Conservation (phyloP, 1,139 yeast genomes). For the Candida gigantensis region DNA sequence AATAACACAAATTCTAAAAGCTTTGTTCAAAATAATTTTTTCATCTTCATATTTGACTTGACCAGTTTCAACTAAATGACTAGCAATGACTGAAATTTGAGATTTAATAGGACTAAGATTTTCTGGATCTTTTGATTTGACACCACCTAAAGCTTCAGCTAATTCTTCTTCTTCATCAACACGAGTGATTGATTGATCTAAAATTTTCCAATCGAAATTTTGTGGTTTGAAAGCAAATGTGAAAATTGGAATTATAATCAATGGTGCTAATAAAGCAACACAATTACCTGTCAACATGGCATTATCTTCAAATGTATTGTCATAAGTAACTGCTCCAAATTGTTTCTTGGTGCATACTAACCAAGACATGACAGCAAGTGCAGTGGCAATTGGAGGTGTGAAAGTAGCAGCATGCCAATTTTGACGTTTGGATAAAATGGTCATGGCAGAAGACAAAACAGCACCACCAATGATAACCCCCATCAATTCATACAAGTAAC, state of each 20-base stretch:
- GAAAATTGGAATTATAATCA: slow-evolving; percentile 64
- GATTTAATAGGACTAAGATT: slow-evolving; percentile 42
- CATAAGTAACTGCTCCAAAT: slow-evolving; percentile 56
- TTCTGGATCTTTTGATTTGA: slow-evolving; percentile 32
- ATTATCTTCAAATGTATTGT: slow-evolving; percentile 70
- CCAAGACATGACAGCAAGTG: slow-evolving; percentile 67
- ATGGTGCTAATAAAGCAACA: slow-evolving; percentile 78
- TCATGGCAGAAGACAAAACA: slow-evolving; percentile 73
- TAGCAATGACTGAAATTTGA: slow-evolving; percentile 41
- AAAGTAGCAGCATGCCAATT: slow-evolving; percentile 59
- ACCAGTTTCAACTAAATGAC: slow-evolving; percentile 40
- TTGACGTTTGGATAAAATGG: slow-evolving; percentile 69
- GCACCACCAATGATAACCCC: slow-evolving; percentile 87
- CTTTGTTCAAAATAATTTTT: slow-evolving; percentile 41
- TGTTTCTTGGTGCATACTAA: slow-evolving; percentile 57
- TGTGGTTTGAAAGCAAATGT: slow-evolving; percentile 66
- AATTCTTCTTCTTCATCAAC: slow-evolving; percentile 71
- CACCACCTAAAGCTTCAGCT: slow-evolving; percentile 29
- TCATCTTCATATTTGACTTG: slow-evolving; percentile 46
- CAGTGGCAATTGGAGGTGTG: slow-evolving; percentile 65
- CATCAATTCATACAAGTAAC: slow-evolving; percentile 82
- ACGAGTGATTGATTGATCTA: slow-evolving; percentile 52
- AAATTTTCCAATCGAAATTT: slow-evolving; percentile 69
- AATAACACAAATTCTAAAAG: slow-evolving; percentile 56
- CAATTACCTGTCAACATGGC: slow-evolving; percentile 88